phyloP scores from a whole-genome alignment of 345 rosid genomes.

The Citrus unshiu region DNA sequence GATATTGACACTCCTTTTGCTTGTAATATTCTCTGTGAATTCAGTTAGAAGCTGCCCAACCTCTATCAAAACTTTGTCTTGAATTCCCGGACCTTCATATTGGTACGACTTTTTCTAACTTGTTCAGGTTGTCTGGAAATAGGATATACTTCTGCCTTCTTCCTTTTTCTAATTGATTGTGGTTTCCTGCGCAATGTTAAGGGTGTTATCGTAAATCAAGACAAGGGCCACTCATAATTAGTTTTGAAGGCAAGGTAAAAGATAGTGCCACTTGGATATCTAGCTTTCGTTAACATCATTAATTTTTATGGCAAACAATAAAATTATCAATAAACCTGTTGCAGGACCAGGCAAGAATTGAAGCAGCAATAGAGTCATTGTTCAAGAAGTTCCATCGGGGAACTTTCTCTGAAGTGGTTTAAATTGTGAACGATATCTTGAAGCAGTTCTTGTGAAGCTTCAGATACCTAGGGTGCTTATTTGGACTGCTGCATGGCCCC shows the following conservation, averaged over 20 bases:
- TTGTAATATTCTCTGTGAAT: constrained; percentile 13
- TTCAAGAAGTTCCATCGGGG: constrained; percentile 47
- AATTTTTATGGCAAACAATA: neutral
- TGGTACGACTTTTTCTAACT: constrained; percentile 36
- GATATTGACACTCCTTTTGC: neutral
- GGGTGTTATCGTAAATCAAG: constrained; percentile 82
- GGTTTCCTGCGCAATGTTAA: constrained; percentile 26
- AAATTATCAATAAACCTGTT: neutral
- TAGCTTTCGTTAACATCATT: neutral
- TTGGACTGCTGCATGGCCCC: neutral
- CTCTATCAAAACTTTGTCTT: constrained; percentile 73
- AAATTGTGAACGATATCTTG: neutral
- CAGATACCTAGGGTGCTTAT: constrained; percentile 7
- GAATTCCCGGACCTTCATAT: constrained; percentile 85
- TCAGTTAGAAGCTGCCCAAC: constrained; percentile 85
- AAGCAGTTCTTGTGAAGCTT: constrained; percentile 1
- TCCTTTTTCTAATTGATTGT: constrained; percentile 15
- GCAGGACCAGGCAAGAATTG: constrained; percentile 59
- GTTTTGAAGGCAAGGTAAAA: constrained; percentile 77
- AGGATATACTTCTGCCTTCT: neutral
- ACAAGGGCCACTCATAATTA: constrained; percentile 55
- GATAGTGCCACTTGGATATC: neutral
- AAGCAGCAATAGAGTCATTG: constrained; percentile 49
- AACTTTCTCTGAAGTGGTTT: constrained; percentile 39
- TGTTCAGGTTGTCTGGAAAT: neutral